phyloP scores from a whole-genome alignment of 2,329 filamentous ascomycete species.

The Apiospora aurea region DNA sequence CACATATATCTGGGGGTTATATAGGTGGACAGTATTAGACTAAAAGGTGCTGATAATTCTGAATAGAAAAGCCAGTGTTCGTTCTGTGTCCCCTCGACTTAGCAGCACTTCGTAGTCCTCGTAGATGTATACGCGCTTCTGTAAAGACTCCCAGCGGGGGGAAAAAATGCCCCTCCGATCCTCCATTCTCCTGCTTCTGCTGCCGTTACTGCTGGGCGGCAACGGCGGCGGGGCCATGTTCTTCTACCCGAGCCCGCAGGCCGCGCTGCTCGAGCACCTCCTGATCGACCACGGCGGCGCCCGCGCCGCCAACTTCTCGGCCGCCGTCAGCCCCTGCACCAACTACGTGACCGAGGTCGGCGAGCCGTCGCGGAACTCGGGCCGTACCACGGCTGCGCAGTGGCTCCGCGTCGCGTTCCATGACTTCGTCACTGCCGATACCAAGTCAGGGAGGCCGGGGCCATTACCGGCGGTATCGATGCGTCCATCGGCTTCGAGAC shows the following conservation, averaged over 20 bases:
- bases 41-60: too few relatives aligned
- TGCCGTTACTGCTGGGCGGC: neutral
- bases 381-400: constrained; percentile 36
- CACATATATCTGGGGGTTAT: too few relatives aligned
- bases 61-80: too few relatives aligned
- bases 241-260: constrained; percentile 37
- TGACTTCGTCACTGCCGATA: constrained; percentile 34
- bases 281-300: constrained; percentile 38
- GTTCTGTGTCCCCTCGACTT: too few relatives aligned
- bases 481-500: constrained; percentile 35
- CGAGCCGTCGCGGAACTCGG: constrained; percentile 33
- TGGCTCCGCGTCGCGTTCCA: constrained; percentile 37
- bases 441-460: constrained; percentile 22
- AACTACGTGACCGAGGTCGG: constrained; percentile 38
- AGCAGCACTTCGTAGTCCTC: too few relatives aligned
- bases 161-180: too few relatives aligned
- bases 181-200: neutral
- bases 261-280: constrained; percentile 36
- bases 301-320: constrained; percentile 38
- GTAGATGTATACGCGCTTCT: too few relatives aligned
- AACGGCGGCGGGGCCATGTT: constrained; percentile 31
- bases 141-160: too few relatives aligned
- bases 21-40: too few relatives aligned
- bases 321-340: constrained; percentile 39
- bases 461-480: constrained; percentile 33